Evolutionary conservation across 441 rosid genomes (phyloP).

Genomic region (Adansonia grandidieri): DNA sequence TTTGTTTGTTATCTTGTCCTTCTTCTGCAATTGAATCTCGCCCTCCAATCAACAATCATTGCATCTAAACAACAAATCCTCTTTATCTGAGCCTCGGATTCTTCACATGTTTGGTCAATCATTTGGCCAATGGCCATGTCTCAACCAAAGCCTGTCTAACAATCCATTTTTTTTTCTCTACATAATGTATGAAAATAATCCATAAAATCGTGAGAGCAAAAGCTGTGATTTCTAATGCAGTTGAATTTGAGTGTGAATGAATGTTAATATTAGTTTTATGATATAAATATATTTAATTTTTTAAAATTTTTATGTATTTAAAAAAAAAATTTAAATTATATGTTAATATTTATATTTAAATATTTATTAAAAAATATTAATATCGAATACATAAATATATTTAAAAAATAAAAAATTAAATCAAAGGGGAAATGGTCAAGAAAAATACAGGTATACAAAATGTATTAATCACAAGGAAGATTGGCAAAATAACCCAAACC

Average conservation of each 20-base stretch:
- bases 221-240: neutral
- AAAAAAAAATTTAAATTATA: too few species aligned
- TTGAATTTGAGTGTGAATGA: too few species aligned
- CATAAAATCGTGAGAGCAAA: neutral
- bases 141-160: conserved; percentile 5
- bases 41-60: conserved; percentile 6
- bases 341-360: too few species aligned
- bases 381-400: too few species aligned
- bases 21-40: neutral
- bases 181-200: conserved; percentile 1
- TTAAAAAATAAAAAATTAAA: neutral
- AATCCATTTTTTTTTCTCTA: neutral
- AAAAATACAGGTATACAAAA: neutral
- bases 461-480: conserved; percentile 6
- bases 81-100: neutral
- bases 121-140: neutral
- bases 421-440: conserved; percentile 15
- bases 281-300: too few species aligned
- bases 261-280: too few species aligned
- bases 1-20: neutral
- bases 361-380: too few species aligned
- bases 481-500: too few species aligned
- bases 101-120: conserved; percentile 6
- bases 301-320: too few species aligned
- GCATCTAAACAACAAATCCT: neutral